These are phyloP conservation scores for Zoysia matrella DNA, from an alignment of 202 grass and related monocot species.

Conservation along the genomic window DNA sequence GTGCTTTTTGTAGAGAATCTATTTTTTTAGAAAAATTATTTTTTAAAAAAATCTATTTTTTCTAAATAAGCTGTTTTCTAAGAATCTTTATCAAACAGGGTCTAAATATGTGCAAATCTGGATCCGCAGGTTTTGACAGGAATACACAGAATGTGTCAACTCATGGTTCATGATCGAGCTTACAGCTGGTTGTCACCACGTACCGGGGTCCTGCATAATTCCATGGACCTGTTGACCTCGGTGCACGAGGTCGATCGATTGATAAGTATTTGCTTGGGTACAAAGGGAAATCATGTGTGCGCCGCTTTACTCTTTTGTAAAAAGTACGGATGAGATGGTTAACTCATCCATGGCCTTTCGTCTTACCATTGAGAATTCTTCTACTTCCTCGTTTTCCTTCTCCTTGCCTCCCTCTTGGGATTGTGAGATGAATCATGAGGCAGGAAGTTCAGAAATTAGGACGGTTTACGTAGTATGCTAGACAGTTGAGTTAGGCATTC, in stretches of 20 bases:
- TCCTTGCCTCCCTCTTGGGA: background rate
- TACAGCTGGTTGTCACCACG: slow-evolving; percentile 34
- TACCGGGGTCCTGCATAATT: slow-evolving; percentile 20
- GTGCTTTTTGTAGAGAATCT: too few species aligned
- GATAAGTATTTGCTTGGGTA: slow-evolving; percentile 65
- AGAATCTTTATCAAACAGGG: too few species aligned
- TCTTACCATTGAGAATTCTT: slow-evolving; percentile 12
- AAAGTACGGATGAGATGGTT: slow-evolving; percentile 58
- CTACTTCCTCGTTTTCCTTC: background rate
- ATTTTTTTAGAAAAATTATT: background rate
- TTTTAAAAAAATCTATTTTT: too few species aligned
- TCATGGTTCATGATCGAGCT: background rate
- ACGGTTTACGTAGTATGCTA: too few species aligned
- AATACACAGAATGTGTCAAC: background rate
- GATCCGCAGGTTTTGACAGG: background rate
- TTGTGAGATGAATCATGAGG: slow-evolving; percentile 14
- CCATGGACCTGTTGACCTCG: slow-evolving; percentile 40
- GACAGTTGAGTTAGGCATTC: slow-evolving; percentile 13
- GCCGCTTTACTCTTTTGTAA: slow-evolving; percentile 48
- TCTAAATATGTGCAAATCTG: background rate
- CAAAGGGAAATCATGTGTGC: slow-evolving; percentile 66
- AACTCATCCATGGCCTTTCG: slow-evolving; percentile 44
- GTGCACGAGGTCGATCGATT: slow-evolving; percentile 21
- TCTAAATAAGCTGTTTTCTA: too few species aligned
- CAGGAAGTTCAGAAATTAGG: slow-evolving; percentile 4